Base-by-base conservation (phyloP, 257 asterid species). In the Eustoma russellianum region DNA sequence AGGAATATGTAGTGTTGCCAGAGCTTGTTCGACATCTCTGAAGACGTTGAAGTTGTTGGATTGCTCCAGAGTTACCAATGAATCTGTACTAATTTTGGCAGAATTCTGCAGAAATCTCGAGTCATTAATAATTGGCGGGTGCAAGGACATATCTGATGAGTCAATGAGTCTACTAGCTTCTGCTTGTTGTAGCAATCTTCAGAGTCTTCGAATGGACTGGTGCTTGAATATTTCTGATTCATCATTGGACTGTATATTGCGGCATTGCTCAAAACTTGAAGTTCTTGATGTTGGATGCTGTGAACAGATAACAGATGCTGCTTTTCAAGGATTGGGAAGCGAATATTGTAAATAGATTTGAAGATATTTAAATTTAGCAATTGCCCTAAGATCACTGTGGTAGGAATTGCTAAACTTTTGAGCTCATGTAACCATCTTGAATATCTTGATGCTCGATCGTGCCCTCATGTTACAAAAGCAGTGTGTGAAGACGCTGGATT, bases 161-260 rank as follows among this genome's bases (percentile, higher is more conserved):
- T 74, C 98, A 49, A 63, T 91, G 41, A 82, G 62, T 70, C 69
- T 82, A 28, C 53, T 91, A 72, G 95, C 92, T 48, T 69, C 63
- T 51, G 76, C 82, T 12, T 87, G 92, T 61, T 50, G 48, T 44
- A 54, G 61, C 35, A 82, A 81, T 65, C 94, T 91, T 52, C 78
- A 74, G 73, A 78, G 59, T 66, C 84, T 91, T 51, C 82, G 95
- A 24, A 91, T 91, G 98, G 96, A 87, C 75, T 91, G 98, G 98
- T 91, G 96, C 74, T 66, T 75, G 59, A 84, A 82, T 40, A 62
- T 84, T 41, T 77, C 98, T 2, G 95, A 84, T 56, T 15, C 66
- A 13, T 80, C 94, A 30, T 34, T 91, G 62, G 80, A 67, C 44
- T 65, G 75, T 68, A 55, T 91, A 33, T 60, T 91, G 51, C 64